Evolutionary conservation across 2,329 filamentous ascomycete species (phyloP).

Genomic region (Nothophaeocryptopus gaeumannii): DNA sequence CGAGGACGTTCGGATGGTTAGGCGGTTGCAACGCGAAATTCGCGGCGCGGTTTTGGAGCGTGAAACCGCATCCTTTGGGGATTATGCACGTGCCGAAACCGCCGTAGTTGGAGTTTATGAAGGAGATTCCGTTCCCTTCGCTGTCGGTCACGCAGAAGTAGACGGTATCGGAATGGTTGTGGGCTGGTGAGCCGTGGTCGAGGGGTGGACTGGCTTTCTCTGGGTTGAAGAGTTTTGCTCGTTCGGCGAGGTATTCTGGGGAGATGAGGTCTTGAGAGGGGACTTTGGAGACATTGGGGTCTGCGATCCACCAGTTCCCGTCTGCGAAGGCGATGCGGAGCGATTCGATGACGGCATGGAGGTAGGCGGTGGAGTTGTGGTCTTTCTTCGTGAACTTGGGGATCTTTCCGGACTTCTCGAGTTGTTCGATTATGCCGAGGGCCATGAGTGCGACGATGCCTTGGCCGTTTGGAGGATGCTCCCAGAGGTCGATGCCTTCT

Average conservation of each 20-base stretch:
- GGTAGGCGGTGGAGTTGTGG: slow-evolving; percentile 71
- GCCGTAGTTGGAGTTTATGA: slow-evolving; percentile 93
- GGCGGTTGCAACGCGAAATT: slow-evolving; percentile 70
- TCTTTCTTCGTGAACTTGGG: slow-evolving; percentile 66
- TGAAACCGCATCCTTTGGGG: slow-evolving; percentile 82
- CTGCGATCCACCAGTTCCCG: slow-evolving; percentile 83
- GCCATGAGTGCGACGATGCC: slow-evolving; percentile 94
- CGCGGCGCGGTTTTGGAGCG: slow-evolving; percentile 86
- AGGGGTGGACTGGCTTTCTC: slow-evolving; percentile 52
- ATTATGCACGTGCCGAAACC: slow-evolving; percentile 88
- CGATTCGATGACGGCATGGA: slow-evolving; percentile 84
- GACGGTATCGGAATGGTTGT: slow-evolving; percentile 85
- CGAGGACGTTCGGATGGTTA: slow-evolving; percentile 75
- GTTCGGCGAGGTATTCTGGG: slow-evolving; percentile 69
- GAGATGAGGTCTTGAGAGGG: slow-evolving; percentile 69
- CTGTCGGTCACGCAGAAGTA: slow-evolving; percentile 85
- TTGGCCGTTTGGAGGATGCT: slow-evolving; percentile 94
- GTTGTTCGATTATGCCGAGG: slow-evolving; percentile 81
- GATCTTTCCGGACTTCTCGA: slow-evolving; percentile 74
- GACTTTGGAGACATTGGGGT: slow-evolving; percentile 69
- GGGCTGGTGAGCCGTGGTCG: slow-evolving; percentile 76
- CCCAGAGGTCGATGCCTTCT: slow-evolving; percentile 78
- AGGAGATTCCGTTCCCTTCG: slow-evolving; percentile 84
- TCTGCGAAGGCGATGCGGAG: slow-evolving; percentile 89
- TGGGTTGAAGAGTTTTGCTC: slow-evolving; percentile 61